Evolutionary conservation across 352 stramenopile species (phyloP), one percentile per base, ranked within the genome.

Genomic region (Globisporangium iwayamae): DNA sequence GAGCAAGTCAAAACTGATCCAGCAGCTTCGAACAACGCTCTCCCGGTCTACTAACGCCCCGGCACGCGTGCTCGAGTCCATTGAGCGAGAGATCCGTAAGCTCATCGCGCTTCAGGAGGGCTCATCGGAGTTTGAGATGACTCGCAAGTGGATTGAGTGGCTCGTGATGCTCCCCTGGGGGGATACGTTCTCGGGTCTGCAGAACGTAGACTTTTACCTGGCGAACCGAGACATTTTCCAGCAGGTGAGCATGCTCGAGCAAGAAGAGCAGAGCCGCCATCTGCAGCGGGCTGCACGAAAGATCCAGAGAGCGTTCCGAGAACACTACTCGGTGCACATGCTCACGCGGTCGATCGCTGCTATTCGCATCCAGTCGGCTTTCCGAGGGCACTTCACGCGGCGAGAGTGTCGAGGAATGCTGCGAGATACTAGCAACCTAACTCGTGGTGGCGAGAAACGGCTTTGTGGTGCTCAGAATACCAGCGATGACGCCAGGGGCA

Each of bases 81-180:
- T 91, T 7, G 53, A 76, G n/a, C 62, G 56, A n/a, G 83, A 91
- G 57, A 62, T 90, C 32, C 50, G 34, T 11, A 87, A 87, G 47
- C 66, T 89, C 5, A 75, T 76, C 0, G 20, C 32, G 1, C 34
- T 87, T 2, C 60, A 68, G 20, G 62, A 64, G 5, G 36, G 61
- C 25, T 73, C 68, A 0, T 59, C 43, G 1, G 78, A 83, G 47
- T 89, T 78, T 45, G 50, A 56, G 3, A 60, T 68, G 3, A 55
- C 71, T 4, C 68, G 68, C 39, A 79, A 79, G 18, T 91, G 82
- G 82, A 51, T 89, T 39, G 78, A 83, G 43, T 91, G 82, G 80
- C 64, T 91, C 22, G 52, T 85, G 16, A 51, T 70, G 11, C 63
- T 91, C 0, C 82, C 82, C 0, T 89, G 78, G 82, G 66, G 69